These are phyloP conservation scores for Cytauxzoon felis DNA, from an alignment of 169 alveolate species.

Conservation along the genomic window DNA sequence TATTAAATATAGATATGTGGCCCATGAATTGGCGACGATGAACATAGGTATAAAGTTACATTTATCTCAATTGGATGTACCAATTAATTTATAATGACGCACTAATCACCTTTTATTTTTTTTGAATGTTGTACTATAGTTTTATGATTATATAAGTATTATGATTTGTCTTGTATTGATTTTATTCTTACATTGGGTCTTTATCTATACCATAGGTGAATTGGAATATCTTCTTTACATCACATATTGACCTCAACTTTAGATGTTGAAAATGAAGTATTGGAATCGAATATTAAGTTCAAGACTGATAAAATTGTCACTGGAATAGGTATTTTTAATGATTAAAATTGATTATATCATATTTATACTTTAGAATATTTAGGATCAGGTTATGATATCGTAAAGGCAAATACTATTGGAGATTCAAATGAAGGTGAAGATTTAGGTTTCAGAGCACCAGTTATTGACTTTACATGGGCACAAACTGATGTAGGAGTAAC, in stretches of 20 bases:
- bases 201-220: no score
- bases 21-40: conserved; percentile 60
- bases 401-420: conserved; percentile 47
- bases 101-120: neutral
- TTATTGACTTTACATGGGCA: conserved; percentile 55
- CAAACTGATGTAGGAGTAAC: conserved; percentile 59
- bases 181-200: no score
- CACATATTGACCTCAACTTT: neutral
- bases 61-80: conserved; percentile 53
- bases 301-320: conserved; percentile 43
- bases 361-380: conserved; percentile 35
- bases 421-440: conserved; percentile 50
- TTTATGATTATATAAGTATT: neutral
- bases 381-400: conserved; percentile 58
- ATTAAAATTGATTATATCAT: neutral
- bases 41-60: conserved; percentile 58
- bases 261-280: neutral
- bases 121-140: no score
- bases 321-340: conserved; percentile 38
- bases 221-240: no score
- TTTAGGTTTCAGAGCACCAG: conserved; percentile 58
- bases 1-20: conserved; percentile 39
- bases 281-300: conserved; percentile 9
- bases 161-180: neutral
- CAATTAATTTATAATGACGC: conserved; percentile 4